Evolutionary conservation across 1,139 yeast genomes (phyloP).

Genomic region (Debaryomycetaceae sp.): DNA sequence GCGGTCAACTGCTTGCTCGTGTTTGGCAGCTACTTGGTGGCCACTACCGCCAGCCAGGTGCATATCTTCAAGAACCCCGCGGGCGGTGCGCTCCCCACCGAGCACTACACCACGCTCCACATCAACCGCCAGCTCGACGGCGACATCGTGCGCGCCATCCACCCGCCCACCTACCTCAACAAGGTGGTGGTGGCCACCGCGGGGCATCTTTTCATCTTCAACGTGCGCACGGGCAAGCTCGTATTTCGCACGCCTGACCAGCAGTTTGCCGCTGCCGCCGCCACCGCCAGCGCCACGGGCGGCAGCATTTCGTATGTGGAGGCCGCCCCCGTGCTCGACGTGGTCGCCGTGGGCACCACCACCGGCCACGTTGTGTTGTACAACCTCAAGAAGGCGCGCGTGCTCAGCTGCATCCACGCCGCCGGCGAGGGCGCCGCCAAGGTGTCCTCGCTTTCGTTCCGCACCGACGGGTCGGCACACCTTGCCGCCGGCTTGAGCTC

Average conservation of each 20-base stretch:
- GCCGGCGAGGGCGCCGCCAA: constrained; percentile 44
- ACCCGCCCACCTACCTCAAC: constrained; percentile 90
- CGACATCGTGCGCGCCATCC: constrained; percentile 62
- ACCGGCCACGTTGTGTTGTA: constrained; percentile 64
- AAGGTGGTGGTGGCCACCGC: constrained; percentile 79
- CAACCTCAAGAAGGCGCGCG: constrained; percentile 64
- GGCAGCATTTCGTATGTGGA: constrained; percentile 55
- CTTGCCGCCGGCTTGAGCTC: constrained; percentile 72
- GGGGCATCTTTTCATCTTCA: constrained; percentile 56
- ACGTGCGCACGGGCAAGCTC: constrained; percentile 74
- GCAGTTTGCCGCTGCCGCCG: constrained; percentile 39
- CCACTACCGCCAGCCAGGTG: constrained; percentile 47
- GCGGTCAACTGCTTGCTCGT: constrained; percentile 48
- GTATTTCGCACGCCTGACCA: constrained; percentile 52
- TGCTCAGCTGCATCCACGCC: constrained; percentile 43
- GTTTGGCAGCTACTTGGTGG: constrained; percentile 80
- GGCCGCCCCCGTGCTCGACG: constrained; percentile 82
- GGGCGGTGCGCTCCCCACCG: constrained; percentile 51
- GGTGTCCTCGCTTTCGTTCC: constrained; percentile 73
- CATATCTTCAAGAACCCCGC: constrained; percentile 56
- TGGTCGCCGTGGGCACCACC: constrained; percentile 72
- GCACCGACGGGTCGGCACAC: constrained; percentile 89
- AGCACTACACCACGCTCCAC: constrained; percentile 60
- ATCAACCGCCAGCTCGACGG: constrained; percentile 61
- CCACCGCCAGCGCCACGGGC: constrained; percentile 23